Evolutionary conservation across 306 rosid species (phyloP), one percentile per base, ranked within the genome.

Genomic region (Quercus variabilis): DNA sequence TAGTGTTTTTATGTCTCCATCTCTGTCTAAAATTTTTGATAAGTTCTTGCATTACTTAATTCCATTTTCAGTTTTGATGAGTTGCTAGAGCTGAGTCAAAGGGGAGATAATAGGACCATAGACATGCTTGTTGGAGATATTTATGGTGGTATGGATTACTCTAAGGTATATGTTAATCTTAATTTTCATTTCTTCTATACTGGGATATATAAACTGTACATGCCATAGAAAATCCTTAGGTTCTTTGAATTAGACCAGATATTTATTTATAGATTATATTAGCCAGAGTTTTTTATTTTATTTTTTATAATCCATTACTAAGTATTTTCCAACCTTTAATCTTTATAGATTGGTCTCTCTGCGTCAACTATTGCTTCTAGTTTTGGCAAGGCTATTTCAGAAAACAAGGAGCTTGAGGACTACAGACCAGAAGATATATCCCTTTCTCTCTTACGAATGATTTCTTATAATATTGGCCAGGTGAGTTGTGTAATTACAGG

Each of bases 51-150:
- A 54, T 83, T 49, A 10, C 20, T 35, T 86, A 81, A 76, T 82
- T 83, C 78, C 78, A 65, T 31, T 87, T 77, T 75, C 89, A 96
- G 99, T 83, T 96, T 96, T 84, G 98, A 96, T 78, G 99, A 96
- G 86, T 87, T 96, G 90, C 85, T 96, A 71, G 99, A 96, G 96
- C 89, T 96, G 84, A 96, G 96, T 85, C 99, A 96, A 82, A 86
- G 84, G 82, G 99, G 99, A 79, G 97, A 96, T 80, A 96, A 96
- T 82, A 82, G 99, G 25, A 73, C 92, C 58, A 89, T 91, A 80
- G 99, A 96, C 88, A 96, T 96, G 99, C 98, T 96, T 83, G 99
- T 96, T 54, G 99, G 99, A 84, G 99, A 96, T 85, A 96, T 96
- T 75, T 96, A 96, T 55, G 99, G 99, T 55, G 98, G 99, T 81